phyloP scores from a whole-genome alignment of 2,329 filamentous ascomycete species.

The Drechslerella dactyloides region DNA sequence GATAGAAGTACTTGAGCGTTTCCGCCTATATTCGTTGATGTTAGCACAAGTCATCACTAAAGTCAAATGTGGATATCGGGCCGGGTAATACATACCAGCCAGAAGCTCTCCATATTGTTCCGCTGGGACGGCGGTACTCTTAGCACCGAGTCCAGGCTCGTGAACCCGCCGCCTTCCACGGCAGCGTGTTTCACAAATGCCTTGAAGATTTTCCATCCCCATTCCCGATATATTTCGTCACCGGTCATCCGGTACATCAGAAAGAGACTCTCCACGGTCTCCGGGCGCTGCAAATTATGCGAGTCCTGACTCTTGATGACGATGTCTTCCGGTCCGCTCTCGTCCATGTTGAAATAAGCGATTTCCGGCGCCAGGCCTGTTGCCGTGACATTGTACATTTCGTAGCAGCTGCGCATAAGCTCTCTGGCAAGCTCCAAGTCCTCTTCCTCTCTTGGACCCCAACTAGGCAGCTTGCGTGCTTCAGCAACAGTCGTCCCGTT shows the following conservation, averaged over 20 bases:
- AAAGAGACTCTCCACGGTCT: slow-evolving; percentile 94
- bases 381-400: slow-evolving; percentile 88
- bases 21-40: slow-evolving; percentile 69
- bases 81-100: slow-evolving; percentile 71
- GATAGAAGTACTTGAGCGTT: slow-evolving; percentile 96
- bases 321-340: slow-evolving; percentile 70
- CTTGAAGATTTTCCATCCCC: slow-evolving; percentile 99
- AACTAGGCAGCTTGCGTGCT: slow-evolving; percentile 73
- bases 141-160: slow-evolving; percentile 77
- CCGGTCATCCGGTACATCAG: slow-evolving; percentile 99
- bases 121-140: slow-evolving; percentile 70
- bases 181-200: slow-evolving; percentile 85
- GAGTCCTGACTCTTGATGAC: slow-evolving; percentile 78
- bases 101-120: slow-evolving; percentile 99
- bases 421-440: slow-evolving; percentile 88
- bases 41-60: slow-evolving; percentile 11
- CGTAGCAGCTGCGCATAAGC: slow-evolving; percentile 96
- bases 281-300: slow-evolving; percentile 92
- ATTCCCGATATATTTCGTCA: slow-evolving; percentile 85
- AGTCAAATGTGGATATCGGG: neutral
- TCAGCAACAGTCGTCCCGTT: slow-evolving; percentile 76
- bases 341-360: slow-evolving; percentile 80
- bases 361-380: slow-evolving; percentile 96
- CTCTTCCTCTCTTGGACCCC: slow-evolving; percentile 80
- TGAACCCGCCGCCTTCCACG: slow-evolving; percentile 76